phyloP scores from a whole-genome alignment of 164 flowering plant species.

The Nymphaea thermarum region DNA sequence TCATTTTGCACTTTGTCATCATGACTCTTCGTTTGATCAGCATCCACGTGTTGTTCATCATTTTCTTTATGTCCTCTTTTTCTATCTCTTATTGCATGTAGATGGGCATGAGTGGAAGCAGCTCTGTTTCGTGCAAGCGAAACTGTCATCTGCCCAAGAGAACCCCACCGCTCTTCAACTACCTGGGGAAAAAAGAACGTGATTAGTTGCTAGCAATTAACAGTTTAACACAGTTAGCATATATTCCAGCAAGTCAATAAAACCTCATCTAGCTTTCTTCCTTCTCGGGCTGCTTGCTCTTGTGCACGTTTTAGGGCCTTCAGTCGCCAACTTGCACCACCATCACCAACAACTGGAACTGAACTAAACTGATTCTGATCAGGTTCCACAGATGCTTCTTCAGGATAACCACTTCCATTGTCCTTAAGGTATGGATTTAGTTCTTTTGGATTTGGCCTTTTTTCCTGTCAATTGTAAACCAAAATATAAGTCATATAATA shows the following conservation, averaged over 20 bases:
- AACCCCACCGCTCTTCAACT: slow-evolving; percentile 90
- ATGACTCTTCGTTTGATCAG: slow-evolving; percentile 12
- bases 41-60: slow-evolving; percentile 7
- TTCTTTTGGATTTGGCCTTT: slow-evolving; percentile 57
- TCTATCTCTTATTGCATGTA: slow-evolving; percentile 68
- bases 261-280: slow-evolving; percentile 65
- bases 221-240: neutral
- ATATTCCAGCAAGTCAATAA: neutral
- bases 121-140: slow-evolving; percentile 51
- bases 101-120: slow-evolving; percentile 84
- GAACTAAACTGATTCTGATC: slow-evolving; percentile 26
- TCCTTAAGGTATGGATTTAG: slow-evolving; percentile 74
- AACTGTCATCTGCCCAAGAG: slow-evolving; percentile 62
- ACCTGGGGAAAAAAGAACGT: slow-evolving; percentile 30
- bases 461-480: slow-evolving; percentile 19
- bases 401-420: slow-evolving; percentile 84
- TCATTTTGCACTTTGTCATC: slow-evolving; percentile 23
- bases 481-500: neutral
- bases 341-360: slow-evolving; percentile 81
- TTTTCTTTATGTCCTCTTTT: slow-evolving; percentile 35
- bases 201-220: neutral
- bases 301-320: slow-evolving; percentile 89
- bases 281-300: slow-evolving; percentile 96
- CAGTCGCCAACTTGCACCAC: slow-evolving; percentile 96
- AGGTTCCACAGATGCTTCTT: slow-evolving; percentile 27